Percentiles rank a stretch among this genome's conserved stretches.
These are phyloP conservation scores for Vicia villosa DNA, from an alignment of 306 rosid genomes.

Conservation along the genomic window DNA sequence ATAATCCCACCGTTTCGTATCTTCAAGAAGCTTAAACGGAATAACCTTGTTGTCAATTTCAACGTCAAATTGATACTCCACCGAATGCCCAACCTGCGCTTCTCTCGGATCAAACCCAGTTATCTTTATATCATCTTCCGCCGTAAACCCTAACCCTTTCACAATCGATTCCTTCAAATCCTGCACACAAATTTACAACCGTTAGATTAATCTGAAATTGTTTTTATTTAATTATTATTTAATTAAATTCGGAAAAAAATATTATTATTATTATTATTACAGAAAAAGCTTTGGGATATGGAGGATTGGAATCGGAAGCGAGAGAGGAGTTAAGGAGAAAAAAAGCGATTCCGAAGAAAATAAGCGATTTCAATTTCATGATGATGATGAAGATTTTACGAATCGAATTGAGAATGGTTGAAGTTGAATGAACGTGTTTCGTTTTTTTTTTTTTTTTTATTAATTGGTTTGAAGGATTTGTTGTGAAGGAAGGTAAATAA, in stretches of 20 bases:
- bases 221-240: not conserved
- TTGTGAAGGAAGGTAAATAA: not conserved
- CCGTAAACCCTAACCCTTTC: conserved; percentile 70
- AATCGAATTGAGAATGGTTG: not conserved
- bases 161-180: conserved; percentile 82
- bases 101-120: conserved; percentile 81
- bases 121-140: conserved; percentile 72
- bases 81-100: conserved; percentile 81
- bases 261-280: conserved; percentile 46
- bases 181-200: conserved; percentile 37
- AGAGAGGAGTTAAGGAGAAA: conserved; percentile 32
- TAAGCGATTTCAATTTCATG: conserved; percentile 37
- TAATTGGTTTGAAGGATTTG: not conserved
- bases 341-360: conserved; percentile 20
- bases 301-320: conserved; percentile 43
- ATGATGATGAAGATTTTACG: not conserved
- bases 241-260: not conserved
- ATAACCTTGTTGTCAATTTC: conserved; percentile 70
- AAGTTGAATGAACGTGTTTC: not conserved
- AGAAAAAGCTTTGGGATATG: conserved; percentile 65
- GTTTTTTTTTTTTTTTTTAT: not conserved
- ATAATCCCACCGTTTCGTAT: conserved; percentile 79
- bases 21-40: conserved; percentile 89
- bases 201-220: not conserved
- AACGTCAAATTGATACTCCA: conserved; percentile 78